Base-by-base conservation (phyloP, 1,284 basidiomycete species). In the Rhodotorula sp. region DNA sequence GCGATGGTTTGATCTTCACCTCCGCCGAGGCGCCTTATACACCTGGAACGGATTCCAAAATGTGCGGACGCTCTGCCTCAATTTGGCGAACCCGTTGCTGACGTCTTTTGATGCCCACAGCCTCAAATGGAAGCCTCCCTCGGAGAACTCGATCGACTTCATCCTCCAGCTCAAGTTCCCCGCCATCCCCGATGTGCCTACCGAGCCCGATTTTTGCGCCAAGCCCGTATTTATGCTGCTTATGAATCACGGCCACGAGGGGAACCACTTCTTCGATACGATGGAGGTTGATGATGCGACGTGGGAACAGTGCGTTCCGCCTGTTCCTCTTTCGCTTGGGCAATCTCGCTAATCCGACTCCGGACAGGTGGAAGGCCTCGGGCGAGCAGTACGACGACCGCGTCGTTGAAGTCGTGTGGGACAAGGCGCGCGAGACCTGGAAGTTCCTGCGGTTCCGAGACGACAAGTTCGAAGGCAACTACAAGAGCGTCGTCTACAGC, bases 101-200 rank as follows among this genome's bases (percentile, higher is more conserved):
- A n/a, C 53, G 18, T 13, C 26, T 5, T 20, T n/a, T 16, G 48
- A 5, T 22, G 1, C 28, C n/a, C 4, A 52, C 78, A 96, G 93
- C 73, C 81, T 97, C 76, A 99, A 99, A 80, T 99, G 96, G 96
- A 99, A 99, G 81, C 94, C 95, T 1, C 94, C 96, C 5, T 91
- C 89, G 4, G 96, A 99, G 78, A 99, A 99, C 80, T 94, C 93
- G 6, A 90, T 99, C 78, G 96, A 99, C 81, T 99, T 99, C 83
- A 92, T 92, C 79, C 87, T 99, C 20, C 85, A 94, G 62, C 84
- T 99, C 26, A 87, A 92, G 48, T 99, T 99, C 79, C 94, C 95
- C 3, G 87, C 92, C 4, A 80, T 81, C 40, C 37, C 78, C 13
- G 81, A 82, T 40, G 80, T 87, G 68, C 84, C 85, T 0, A 76